Percentiles rank a stretch among this genome's conserved stretches.
phyloP scores from a whole-genome alignment of 169 alveolate species.

The Cryptosporidium bovis region DNA sequence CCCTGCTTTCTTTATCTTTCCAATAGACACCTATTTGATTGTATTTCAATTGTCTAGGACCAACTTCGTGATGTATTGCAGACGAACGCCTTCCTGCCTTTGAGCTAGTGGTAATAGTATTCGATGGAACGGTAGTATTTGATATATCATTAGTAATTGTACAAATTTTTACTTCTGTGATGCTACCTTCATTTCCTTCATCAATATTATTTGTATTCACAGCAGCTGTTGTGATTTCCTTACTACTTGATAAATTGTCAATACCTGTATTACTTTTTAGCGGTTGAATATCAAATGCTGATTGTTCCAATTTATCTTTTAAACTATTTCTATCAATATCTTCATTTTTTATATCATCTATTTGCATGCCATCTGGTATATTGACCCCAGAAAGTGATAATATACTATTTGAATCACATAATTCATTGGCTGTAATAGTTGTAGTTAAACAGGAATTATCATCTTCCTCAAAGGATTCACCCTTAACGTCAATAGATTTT shows the following conservation, averaged over 20 bases:
- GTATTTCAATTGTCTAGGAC: conserved; percentile 63
- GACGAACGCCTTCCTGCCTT: conserved; percentile 54
- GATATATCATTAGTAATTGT: too few relatives aligned
- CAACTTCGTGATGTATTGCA: conserved; percentile 42
- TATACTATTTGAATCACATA: conserved; percentile 70
- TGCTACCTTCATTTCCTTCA: too few relatives aligned
- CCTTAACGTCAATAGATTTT: conserved; percentile 28
- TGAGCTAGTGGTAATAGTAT: neutral
- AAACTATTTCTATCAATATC: conserved; percentile 12
- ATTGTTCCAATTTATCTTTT: conserved; percentile 55
- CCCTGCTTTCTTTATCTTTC: conserved; percentile 74
- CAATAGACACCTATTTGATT: conserved; percentile 72
- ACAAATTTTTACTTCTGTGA: too few relatives aligned
- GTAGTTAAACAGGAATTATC: conserved; percentile 72
- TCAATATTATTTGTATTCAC: too few relatives aligned
- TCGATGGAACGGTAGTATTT: neutral
- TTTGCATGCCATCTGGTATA: conserved; percentile 12
- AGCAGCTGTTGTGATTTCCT: too few relatives aligned
- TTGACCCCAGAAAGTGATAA: conserved; percentile 60
- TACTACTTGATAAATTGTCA: neutral
- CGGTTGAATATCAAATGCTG: conserved; percentile 74
- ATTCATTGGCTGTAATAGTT: conserved; percentile 65
- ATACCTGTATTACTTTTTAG: conserved; percentile 7
- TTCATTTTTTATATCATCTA: conserved; percentile 19
- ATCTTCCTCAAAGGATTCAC: conserved; percentile 46